Evolutionary conservation across 2,329 filamentous ascomycete species (phyloP).

Genomic region (Xylaria digitata): DNA sequence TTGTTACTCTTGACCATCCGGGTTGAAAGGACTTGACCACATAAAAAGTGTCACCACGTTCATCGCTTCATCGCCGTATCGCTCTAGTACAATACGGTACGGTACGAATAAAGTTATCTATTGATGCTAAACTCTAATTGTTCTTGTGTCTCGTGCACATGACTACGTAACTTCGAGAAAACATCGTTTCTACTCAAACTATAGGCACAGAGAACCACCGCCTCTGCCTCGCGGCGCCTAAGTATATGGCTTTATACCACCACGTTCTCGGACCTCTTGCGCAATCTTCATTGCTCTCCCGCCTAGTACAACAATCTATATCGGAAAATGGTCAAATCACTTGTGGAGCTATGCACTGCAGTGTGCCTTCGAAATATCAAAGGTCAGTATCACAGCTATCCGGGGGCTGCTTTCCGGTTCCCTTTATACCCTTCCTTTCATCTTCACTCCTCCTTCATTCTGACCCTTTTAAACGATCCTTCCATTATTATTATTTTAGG

Average conservation of each 20-base stretch:
- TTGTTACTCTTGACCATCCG: constrained; percentile 38
- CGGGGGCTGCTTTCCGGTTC: too few species aligned
- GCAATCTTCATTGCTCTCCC: not conserved
- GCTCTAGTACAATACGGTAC: not conserved
- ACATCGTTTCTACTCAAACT: not conserved
- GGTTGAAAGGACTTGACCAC: constrained; percentile 36
- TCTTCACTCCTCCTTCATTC: not conserved
- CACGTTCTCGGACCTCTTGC: not conserved
- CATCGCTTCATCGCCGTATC: not conserved
- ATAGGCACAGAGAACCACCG: not conserved
- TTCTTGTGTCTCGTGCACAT: too few species aligned
- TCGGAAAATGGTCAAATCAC: constrained; percentile 55
- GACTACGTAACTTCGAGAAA: too few species aligned
- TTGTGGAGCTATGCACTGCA: constrained; percentile 62
- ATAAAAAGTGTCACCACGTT: not conserved
- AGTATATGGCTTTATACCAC: not conserved
- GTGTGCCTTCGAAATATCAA: constrained; percentile 66
- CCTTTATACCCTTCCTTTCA: not conserved
- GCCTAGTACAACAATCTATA: not conserved
- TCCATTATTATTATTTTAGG: not conserved
- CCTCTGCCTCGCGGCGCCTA: not conserved
- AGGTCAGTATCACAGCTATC: constrained; percentile 39
- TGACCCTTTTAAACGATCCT: not conserved
- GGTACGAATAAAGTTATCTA: not conserved
- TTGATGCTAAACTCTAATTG: not conserved